These are phyloP conservation scores for Fermentozyma sake DNA, from an alignment of 1,139 yeast genomes.

Conservation along the genomic window DNA sequence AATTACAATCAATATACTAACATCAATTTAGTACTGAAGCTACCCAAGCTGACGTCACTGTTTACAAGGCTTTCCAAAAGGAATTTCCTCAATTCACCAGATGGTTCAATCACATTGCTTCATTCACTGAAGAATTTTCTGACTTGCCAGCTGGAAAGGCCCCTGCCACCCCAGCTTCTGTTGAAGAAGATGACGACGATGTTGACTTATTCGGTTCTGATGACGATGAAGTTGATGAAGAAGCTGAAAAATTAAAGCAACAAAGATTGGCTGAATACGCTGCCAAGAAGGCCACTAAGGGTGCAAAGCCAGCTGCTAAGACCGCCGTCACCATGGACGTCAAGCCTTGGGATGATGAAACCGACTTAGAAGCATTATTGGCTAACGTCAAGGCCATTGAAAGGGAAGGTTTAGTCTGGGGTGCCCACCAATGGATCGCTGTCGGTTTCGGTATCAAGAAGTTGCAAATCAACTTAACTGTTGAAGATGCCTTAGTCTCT, in stretches of 20 bases:
- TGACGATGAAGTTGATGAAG: constrained; percentile 94
- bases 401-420: constrained; percentile 96
- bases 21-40: constrained; percentile 63
- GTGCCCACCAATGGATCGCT: constrained; percentile 94
- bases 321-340: constrained; percentile 94
- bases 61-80: constrained; percentile 90
- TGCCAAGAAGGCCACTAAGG: constrained; percentile 95
- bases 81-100: constrained; percentile 93
- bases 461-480: constrained; percentile 96
- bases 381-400: constrained; percentile 80
- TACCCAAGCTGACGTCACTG: constrained; percentile 93
- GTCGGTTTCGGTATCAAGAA: constrained; percentile 99
- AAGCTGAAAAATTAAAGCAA: constrained; percentile 94
- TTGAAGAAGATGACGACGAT: constrained; percentile 78
- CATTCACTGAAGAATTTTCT: constrained; percentile 80
- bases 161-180: constrained; percentile 51
- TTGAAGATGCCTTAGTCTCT: constrained; percentile 95
- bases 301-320: constrained; percentile 98
- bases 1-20: constrained; percentile 18
- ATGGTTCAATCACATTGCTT: constrained; percentile 98
- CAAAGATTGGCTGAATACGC: constrained; percentile 97
- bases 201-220: constrained; percentile 94
- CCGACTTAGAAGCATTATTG: constrained; percentile 83
- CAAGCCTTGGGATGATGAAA: constrained; percentile 99
- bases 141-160: constrained; percentile 75